Conservation (phyloP, 179 eudicot genomes). For the Gypsophila paniculata region DNA sequence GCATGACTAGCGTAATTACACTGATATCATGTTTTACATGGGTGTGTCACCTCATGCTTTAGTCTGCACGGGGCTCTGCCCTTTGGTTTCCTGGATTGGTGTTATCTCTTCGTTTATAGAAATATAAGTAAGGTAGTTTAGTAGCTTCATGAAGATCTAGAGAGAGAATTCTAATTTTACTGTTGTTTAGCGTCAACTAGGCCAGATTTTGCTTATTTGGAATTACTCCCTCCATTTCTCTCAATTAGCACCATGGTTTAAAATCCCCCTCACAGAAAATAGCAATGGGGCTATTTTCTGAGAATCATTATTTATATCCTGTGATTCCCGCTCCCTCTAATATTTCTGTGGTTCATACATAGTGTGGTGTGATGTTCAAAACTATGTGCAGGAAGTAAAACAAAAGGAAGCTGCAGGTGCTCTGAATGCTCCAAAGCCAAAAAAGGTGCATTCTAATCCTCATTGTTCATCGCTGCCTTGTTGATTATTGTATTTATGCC, state of each 20-base stretch:
- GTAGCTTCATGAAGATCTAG: neutral
- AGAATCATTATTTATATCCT: neutral
- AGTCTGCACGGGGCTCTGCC: neutral
- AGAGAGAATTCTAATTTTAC: neutral
- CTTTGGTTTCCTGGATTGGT: neutral
- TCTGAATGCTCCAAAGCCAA: constrained; percentile 18
- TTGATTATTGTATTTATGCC: neutral
- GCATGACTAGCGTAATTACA: too few relatives aligned
- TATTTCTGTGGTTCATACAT: neutral
- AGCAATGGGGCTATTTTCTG: too few relatives aligned
- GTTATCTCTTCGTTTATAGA: neutral
- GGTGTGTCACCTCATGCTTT: too few relatives aligned
- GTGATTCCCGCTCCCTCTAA: neutral
- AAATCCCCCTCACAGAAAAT: too few relatives aligned
- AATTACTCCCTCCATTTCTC: neutral
- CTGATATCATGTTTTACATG: too few relatives aligned
- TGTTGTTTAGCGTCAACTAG: neutral
- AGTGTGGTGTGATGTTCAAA: neutral
- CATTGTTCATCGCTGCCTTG: neutral
- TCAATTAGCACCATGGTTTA: too few relatives aligned
- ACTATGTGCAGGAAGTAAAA: constrained; percentile 12
- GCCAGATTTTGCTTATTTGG: neutral
- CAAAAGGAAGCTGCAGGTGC: constrained; percentile 18
- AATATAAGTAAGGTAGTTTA: neutral
- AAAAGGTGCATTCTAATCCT: constrained; percentile 17